Conservation (phyloP, 345 rosid species). For the Arabidopsis suecica region DNA sequence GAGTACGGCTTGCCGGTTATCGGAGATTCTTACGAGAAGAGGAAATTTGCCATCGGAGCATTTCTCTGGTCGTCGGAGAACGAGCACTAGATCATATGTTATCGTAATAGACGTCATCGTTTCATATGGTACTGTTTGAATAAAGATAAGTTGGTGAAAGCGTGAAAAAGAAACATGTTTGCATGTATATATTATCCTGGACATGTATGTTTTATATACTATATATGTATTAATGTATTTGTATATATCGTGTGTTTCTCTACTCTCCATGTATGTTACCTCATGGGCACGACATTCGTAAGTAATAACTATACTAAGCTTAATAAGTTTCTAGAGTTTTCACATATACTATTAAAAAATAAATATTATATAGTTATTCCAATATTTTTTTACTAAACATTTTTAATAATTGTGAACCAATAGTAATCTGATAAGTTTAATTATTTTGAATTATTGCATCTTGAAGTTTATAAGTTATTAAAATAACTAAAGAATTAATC, state of each 20-base stretch:
- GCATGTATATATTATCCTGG: background rate
- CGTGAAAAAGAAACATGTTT: constrained; percentile 7
- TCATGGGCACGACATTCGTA: constrained; percentile 21
- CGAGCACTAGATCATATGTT: background rate
- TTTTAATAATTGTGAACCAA: too few relatives aligned
- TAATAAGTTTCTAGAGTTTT: too few relatives aligned
- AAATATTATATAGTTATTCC: too few relatives aligned
- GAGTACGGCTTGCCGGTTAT: constrained; percentile 59
- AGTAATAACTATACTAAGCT: background rate
- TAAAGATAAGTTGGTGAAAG: constrained; percentile 11
- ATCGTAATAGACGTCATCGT: background rate
- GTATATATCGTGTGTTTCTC: constrained; percentile 5
- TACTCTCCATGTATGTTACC: constrained; percentile 27
- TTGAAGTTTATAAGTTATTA: too few relatives aligned
- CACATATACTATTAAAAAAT: too few relatives aligned
- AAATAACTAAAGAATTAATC: too few relatives aligned
- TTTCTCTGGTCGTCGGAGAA: constrained; percentile 59
- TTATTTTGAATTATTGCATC: too few relatives aligned
- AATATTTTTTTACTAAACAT: too few relatives aligned
- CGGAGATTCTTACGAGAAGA: constrained; percentile 56
- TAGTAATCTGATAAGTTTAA: too few relatives aligned
- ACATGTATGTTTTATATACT: background rate
- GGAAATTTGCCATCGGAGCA: constrained; percentile 67
- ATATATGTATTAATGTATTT: background rate
- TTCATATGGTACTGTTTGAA: constrained; percentile 1